phyloP scores from a whole-genome alignment of 352 stramenopile species.

The Globisporangium nunn region DNA sequence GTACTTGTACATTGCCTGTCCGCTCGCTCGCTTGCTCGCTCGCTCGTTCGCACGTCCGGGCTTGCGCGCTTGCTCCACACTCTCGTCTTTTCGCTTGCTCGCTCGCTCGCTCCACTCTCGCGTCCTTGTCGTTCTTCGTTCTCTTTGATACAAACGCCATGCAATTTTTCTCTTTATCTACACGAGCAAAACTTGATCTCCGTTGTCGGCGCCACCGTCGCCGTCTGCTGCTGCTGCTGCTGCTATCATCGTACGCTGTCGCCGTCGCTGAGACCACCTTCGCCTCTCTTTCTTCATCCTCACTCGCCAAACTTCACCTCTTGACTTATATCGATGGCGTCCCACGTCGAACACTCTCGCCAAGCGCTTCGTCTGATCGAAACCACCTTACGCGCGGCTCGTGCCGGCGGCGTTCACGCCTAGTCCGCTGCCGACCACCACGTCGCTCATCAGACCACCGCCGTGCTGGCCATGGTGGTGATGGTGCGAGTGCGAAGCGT shows the following conservation, averaged over 20 bases:
- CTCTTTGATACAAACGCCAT: slow-evolving; percentile 50
- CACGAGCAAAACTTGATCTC: slow-evolving; percentile 49
- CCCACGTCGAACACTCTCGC: slow-evolving; percentile 5
- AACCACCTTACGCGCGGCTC: slow-evolving; percentile 29
- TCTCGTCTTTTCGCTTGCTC: not conserved
- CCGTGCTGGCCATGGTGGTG: slow-evolving; percentile 32
- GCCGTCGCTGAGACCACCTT: not conserved
- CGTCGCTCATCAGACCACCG: slow-evolving; percentile 23
- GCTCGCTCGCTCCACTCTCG: slow-evolving; percentile 2
- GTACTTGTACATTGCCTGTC: slow-evolving; percentile 42
- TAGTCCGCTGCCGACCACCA: slow-evolving; percentile 28
- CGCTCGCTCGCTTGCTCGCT: slow-evolving; percentile 21
- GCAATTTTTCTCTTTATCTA: slow-evolving; percentile 55
- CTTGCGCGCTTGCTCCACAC: no score
- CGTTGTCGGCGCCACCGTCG: slow-evolving; percentile 4
- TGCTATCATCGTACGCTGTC: no score
- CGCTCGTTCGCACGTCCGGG: slow-evolving; percentile 16
- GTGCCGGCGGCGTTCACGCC: slow-evolving; percentile 30
- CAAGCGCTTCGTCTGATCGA: slow-evolving; percentile 1
- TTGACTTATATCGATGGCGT: slow-evolving; percentile 14
- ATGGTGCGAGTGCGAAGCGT: slow-evolving; percentile 22
- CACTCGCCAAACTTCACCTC: slow-evolving; percentile 8
- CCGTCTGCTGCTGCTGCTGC: not conserved
- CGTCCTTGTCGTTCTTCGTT: slow-evolving; percentile 19
- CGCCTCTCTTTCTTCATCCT: not conserved